phyloP scores from a whole-genome alignment of 2,329 filamentous ascomycete genomes.

The Apiospora rasikravindrae region DNA sequence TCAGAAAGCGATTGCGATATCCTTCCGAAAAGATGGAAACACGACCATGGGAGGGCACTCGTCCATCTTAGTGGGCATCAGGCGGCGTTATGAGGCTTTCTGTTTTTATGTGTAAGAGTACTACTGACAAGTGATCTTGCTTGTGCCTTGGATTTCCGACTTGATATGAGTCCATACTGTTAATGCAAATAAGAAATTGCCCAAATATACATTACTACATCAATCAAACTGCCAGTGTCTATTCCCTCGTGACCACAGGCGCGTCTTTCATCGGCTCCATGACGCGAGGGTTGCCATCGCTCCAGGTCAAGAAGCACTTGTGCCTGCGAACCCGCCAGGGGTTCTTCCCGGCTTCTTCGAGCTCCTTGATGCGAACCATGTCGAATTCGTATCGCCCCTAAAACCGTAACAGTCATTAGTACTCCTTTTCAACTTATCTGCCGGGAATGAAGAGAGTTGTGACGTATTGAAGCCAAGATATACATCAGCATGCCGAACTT shows the following conservation, averaged over 20 bases:
- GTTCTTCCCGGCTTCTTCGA: conserved; percentile 37
- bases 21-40: neutral
- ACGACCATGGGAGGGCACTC: neutral
- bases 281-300: conserved; percentile 32
- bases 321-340: conserved; percentile 39
- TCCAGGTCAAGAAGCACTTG: conserved; percentile 31
- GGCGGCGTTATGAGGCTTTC: neutral
- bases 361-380: conserved; percentile 31
- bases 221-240: neutral
- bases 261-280: conserved; percentile 23
- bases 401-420: neutral
- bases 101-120: neutral
- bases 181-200: neutral
- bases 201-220: neutral
- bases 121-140: neutral
- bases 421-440: no score
- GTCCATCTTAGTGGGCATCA: conserved; percentile 4
- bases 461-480: neutral
- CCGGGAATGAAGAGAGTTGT: no score
- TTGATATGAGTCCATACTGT: neutral
- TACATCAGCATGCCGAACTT: neutral
- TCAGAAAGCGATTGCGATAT: conserved; percentile 7
- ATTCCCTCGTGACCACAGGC: neutral
- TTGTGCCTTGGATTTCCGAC: neutral
- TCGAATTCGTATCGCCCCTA: conserved; percentile 35